These are phyloP conservation scores for Epichloe elymi DNA, from an alignment of 2,329 filamentous ascomycete genomes.

Conservation along the genomic window DNA sequence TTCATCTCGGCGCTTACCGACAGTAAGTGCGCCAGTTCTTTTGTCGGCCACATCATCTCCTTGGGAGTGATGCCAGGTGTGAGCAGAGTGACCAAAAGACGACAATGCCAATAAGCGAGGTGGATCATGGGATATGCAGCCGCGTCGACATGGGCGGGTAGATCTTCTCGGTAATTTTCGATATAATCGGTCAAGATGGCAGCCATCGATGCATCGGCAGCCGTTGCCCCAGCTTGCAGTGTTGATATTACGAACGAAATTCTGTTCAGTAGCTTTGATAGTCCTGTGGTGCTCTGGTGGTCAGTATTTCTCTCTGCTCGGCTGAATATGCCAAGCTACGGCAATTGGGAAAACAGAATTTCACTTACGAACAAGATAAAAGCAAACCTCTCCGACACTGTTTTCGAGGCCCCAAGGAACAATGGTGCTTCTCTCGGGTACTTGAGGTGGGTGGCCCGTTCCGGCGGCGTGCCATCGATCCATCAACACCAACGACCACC, in stretches of 20 bases:
- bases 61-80: slow-evolving; percentile 40
- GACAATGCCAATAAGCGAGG: slow-evolving; percentile 57
- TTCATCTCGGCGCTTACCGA: slow-evolving; percentile 39
- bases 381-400: slow-evolving; percentile 49
- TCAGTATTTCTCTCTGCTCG: neutral
- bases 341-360: neutral
- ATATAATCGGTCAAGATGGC: slow-evolving; percentile 24
- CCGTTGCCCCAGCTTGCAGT: slow-evolving; percentile 21
- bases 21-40: slow-evolving; percentile 45
- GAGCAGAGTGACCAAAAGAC: slow-evolving; percentile 49
- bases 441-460: slow-evolving; percentile 46
- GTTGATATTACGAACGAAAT: slow-evolving; percentile 25
- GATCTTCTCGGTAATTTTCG: slow-evolving; percentile 52
- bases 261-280: slow-evolving; percentile 41
- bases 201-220: slow-evolving; percentile 21
- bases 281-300: slow-evolving; percentile 21
- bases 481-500: slow-evolving; percentile 60
- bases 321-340: neutral
- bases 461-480: slow-evolving; percentile 64
- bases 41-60: slow-evolving; percentile 47
- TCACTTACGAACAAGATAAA: slow-evolving; percentile 49
- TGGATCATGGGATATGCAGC: slow-evolving; percentile 43
- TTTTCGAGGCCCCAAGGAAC: slow-evolving; percentile 44
- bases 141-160: slow-evolving; percentile 44
- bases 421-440: slow-evolving; percentile 49